Conservation (phyloP, 1,139 yeast species). For the Yamadazyma trypodendri region DNA sequence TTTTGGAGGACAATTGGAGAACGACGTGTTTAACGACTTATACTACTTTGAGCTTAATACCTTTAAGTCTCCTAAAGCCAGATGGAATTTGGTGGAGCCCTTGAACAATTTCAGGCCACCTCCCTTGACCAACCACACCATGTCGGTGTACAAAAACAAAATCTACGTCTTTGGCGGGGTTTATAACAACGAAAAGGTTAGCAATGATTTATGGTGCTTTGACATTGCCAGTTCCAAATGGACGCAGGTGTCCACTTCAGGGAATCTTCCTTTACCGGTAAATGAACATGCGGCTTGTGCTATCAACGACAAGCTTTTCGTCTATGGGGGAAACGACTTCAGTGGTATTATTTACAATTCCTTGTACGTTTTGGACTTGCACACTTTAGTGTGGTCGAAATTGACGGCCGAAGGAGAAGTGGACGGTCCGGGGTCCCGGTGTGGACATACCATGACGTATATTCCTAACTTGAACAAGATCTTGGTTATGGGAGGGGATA, state of each 20-base stretch:
- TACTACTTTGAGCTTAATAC: conserved; percentile 85
- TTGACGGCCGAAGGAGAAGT: conserved; percentile 43
- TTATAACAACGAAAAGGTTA: conserved; percentile 72
- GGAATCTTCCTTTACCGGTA: conserved; percentile 77
- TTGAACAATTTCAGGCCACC: conserved; percentile 66
- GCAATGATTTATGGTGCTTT: conserved; percentile 79
- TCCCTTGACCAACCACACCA: conserved; percentile 88
- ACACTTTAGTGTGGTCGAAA: conserved; percentile 71
- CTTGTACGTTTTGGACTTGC: conserved; percentile 74
- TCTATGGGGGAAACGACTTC: conserved; percentile 87
- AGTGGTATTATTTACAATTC: conserved; percentile 70
- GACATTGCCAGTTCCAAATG: conserved; percentile 71
- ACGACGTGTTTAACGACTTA: conserved; percentile 80
- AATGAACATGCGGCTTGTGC: conserved; percentile 90
- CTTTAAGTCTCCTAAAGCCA: conserved; percentile 79
- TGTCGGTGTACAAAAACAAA: conserved; percentile 76
- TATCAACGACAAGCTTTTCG: conserved; percentile 75
- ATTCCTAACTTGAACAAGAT: conserved; percentile 64
- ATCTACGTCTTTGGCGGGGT: conserved; percentile 91
- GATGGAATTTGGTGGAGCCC: conserved; percentile 77
- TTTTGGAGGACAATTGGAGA: conserved; percentile 96
- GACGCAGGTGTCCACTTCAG: conserved; percentile 53
- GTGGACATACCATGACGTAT: conserved; percentile 91
- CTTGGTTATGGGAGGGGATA: conserved; percentile 90
- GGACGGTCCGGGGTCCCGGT: conserved; percentile 74